Evolutionary conservation across 768 basidiomycete species (phyloP), one percentile per base, ranked within the genome.

Genomic region (Wakefieldia striispora): DNA sequence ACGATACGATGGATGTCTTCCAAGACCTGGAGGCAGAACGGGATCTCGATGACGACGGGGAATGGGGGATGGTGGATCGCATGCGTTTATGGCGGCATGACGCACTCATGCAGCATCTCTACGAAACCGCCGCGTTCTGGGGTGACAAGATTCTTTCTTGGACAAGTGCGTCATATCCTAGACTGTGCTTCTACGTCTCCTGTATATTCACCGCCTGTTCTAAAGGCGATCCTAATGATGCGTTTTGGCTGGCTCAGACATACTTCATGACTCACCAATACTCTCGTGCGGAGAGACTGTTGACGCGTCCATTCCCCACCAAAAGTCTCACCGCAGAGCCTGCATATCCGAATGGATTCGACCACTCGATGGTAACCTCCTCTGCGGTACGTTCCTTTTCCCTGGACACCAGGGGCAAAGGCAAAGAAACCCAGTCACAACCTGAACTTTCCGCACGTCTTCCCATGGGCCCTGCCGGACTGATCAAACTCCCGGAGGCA

Each of bases 41-140:
- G 45, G 81, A 75, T 19, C 79, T 82, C 40, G 82, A 79, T 46
- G 82, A 79, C 74, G 77, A 75, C 34, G 76, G 79, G 40, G 83
- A 87, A 56, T 94, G 90, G 91, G 83, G 83, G 2, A 84, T 91
- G 76, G 84, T 98, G 3, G 95, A 97, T 70, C 81, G 95, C 26
- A 95, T 99, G 92, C 78, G 97, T 50, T 72, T 93, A 38, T 98
- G 95, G 95, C 75, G 97, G 36, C 95, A 98, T 63, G 97, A 98
- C 72, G 95, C 97, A 36, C 80, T 99, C 56, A 94, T 95, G 85
- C 97, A 98, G 69, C 97, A 99, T 75, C 72, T 99, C 12, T 97
- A 98, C 68, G 91, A 93, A 56, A 97, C 95, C 0, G 95, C 97
- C 3, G 87, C 89, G 6, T 98, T 97, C 66, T 99, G 97, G 97